phyloP scores from a whole-genome alignment of 768 basidiomycete genomes.

The Hericium rajendrae region DNA sequence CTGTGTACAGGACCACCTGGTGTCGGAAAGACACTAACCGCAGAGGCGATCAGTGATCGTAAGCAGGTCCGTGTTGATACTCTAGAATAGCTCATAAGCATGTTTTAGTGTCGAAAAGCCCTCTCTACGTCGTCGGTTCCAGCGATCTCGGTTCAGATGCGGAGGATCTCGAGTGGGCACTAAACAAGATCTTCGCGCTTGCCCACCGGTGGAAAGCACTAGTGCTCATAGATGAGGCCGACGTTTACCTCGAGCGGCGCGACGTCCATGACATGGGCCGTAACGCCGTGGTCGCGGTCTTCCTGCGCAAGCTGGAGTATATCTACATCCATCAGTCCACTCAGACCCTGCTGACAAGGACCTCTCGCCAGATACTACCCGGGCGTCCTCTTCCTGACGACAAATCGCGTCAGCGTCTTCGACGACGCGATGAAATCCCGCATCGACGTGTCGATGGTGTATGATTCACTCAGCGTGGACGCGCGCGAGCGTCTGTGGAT shows the following conservation, averaged over 20 bases:
- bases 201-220: constrained; percentile 16
- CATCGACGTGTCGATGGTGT: constrained; percentile 16
- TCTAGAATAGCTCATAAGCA: too few species aligned
- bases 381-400: constrained; percentile 28
- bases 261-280: constrained; percentile 11
- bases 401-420: constrained; percentile 22
- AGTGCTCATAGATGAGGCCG: constrained; percentile 18
- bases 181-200: constrained; percentile 16
- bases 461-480: constrained; percentile 12
- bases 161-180: constrained; percentile 6
- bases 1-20: not conserved
- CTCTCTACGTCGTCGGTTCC: not conserved
- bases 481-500: constrained; percentile 14
- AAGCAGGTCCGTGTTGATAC: not conserved
- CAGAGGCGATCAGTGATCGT: not conserved
- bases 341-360: too few species aligned
- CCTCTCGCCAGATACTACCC: constrained; percentile 18
- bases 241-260: constrained; percentile 19
- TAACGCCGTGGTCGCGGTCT: constrained; percentile 17
- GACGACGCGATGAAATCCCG: constrained; percentile 19
- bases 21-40: not conserved
- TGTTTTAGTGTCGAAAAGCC: not conserved
- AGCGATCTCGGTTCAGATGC: constrained; percentile 7
- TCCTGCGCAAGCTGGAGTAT: constrained; percentile 11
- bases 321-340: too few species aligned